phyloP scores from a whole-genome alignment of 1,284 basidiomycete genomes.

The Wallemia mellicola region DNA sequence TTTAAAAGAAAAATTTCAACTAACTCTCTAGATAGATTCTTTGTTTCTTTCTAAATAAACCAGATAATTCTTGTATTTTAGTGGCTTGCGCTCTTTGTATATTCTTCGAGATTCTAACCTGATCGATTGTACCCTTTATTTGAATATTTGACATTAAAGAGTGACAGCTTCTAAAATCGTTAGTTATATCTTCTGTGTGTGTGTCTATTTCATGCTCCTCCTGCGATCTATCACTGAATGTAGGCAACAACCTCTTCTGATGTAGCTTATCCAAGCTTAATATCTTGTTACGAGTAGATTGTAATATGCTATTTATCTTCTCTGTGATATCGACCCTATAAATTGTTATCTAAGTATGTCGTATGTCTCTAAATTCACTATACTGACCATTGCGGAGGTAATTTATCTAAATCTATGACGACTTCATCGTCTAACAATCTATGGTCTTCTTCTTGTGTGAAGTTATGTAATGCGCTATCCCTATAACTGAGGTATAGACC shows the following conservation, averaged over 20 bases:
- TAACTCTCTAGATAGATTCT: slow-evolving; percentile 53
- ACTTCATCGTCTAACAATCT: not conserved
- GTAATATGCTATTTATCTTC: not conserved
- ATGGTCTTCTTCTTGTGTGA: not conserved
- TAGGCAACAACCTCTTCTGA: not conserved
- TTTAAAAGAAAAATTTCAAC: no score
- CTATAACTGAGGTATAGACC: not conserved
- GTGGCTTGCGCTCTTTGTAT: slow-evolving; percentile 88
- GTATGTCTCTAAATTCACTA: no score
- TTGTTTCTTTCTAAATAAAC: slow-evolving; percentile 88
- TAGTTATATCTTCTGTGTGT: slow-evolving; percentile 18
- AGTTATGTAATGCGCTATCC: not conserved
- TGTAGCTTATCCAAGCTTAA: not conserved
- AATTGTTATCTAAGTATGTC: no score
- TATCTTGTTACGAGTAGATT: not conserved
- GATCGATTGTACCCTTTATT: slow-evolving; percentile 14
- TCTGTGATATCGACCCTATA: not conserved
- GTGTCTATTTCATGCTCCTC: slow-evolving; percentile 21
- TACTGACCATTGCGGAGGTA: not conserved
- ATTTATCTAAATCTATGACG: not conserved
- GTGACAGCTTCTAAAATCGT: not conserved
- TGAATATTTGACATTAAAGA: not conserved
- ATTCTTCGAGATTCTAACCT: slow-evolving; percentile 54
- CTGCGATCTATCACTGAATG: not conserved
- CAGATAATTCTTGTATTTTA: slow-evolving; percentile 72